Evolutionary conservation across 805 yeast genomes (phyloP).

Genomic region (Sugiyamaella qingdaonensis): DNA sequence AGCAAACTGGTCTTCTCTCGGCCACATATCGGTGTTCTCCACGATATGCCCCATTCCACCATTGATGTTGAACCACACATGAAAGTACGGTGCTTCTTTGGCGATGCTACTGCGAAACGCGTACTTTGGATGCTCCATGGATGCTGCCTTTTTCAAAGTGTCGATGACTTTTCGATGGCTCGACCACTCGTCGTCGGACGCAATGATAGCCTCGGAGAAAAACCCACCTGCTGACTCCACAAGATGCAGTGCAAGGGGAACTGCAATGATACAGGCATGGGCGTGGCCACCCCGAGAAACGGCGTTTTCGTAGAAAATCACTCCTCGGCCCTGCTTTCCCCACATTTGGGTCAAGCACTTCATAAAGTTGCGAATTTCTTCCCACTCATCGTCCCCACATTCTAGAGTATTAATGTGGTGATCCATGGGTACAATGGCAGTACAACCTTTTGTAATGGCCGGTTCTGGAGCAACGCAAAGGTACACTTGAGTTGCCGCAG

Average conservation of each 20-base stretch:
- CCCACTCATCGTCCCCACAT: constrained; percentile 43
- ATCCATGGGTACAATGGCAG: constrained; percentile 41
- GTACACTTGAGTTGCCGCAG: constrained; percentile 38
- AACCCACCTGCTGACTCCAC: constrained; percentile 36
- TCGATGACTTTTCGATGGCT: constrained; percentile 39
- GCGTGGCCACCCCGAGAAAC: constrained; percentile 24
- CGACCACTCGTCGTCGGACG: constrained; percentile 38
- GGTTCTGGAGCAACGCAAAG: constrained; percentile 41
- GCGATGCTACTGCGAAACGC: constrained; percentile 37
- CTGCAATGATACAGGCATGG: constrained; percentile 43
- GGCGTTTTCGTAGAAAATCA: constrained; percentile 46
- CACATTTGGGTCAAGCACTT: constrained; percentile 39
- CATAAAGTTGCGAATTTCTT: constrained; percentile 44
- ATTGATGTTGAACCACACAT: constrained; percentile 44
- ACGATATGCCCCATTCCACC: constrained; percentile 52
- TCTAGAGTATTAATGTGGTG: constrained; percentile 40
- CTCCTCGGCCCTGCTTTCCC: constrained; percentile 34
- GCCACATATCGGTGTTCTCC: constrained; percentile 42
- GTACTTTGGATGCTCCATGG: constrained; percentile 19
- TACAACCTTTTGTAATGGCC: constrained; percentile 33
- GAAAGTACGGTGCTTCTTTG: constrained; percentile 48
- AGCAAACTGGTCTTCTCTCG: constrained; percentile 43
- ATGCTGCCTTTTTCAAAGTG: constrained; percentile 31
- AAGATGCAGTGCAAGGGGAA: constrained; percentile 40
- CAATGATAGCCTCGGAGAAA: constrained; percentile 41